phyloP scores from a whole-genome alignment of 2,329 filamentous ascomycete species.

The Fusarium lateritium region DNA sequence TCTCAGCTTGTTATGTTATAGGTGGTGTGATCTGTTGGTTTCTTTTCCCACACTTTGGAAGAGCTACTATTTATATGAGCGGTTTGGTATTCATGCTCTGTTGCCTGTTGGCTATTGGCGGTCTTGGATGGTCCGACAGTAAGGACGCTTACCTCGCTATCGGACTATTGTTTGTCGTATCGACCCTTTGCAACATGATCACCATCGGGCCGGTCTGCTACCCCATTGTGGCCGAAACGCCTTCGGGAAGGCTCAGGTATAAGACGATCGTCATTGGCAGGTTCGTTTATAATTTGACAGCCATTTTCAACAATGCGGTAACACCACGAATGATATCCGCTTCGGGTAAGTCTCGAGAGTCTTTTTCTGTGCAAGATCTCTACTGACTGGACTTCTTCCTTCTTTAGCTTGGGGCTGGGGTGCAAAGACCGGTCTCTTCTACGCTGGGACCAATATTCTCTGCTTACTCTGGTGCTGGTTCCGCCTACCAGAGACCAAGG shows the following conservation, averaged over 20 bases:
- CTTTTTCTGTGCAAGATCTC: too few relatives aligned
- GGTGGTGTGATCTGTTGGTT: slow-evolving; percentile 59
- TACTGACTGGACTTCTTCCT: too few relatives aligned
- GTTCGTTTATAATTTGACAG: slow-evolving; percentile 59
- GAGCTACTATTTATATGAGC: slow-evolving; percentile 58
- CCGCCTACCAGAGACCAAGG: slow-evolving; percentile 51
- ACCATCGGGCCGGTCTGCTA: slow-evolving; percentile 56
- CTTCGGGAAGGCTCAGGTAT: slow-evolving; percentile 60
- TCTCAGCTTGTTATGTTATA: slow-evolving; percentile 58
- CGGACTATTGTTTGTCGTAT: slow-evolving; percentile 50
- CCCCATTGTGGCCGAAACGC: slow-evolving; percentile 57
- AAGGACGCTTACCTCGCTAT: slow-evolving; percentile 25
- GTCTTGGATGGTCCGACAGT: slow-evolving; percentile 20
- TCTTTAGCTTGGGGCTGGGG: slow-evolving; percentile 46
- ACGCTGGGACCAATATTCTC: slow-evolving; percentile 51
- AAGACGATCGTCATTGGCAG: slow-evolving; percentile 63
- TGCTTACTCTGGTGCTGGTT: slow-evolving; percentile 57
- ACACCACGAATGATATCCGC: slow-evolving; percentile 54
- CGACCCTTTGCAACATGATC: slow-evolving; percentile 53
- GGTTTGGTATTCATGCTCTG: slow-evolving; percentile 58
- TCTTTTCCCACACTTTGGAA: slow-evolving; percentile 57
- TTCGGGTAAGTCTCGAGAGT: slow-evolving; percentile 7
- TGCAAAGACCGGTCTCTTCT: slow-evolving; percentile 57
- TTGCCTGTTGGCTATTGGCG: slow-evolving; percentile 49
- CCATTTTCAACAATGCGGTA: slow-evolving; percentile 57